Conservation (phyloP, 2,329 filamentous ascomycete species). For the Phoma sp. region DNA sequence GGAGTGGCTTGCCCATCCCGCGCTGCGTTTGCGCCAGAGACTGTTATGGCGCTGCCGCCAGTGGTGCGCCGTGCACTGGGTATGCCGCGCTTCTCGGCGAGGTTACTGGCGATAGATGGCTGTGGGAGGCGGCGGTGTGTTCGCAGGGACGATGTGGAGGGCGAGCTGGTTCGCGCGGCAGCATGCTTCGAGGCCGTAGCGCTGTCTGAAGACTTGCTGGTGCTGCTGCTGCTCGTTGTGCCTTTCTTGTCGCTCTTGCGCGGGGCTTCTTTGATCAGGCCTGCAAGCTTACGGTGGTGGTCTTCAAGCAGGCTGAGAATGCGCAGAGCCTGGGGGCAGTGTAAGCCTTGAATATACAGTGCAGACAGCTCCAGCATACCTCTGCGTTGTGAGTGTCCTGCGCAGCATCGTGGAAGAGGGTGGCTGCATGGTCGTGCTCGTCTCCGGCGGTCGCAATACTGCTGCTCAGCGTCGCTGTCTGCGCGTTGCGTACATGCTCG, state of each 20-base stretch:
- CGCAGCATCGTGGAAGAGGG: conserved; percentile 86
- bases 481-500: conserved; percentile 85
- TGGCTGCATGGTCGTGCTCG: conserved; percentile 86
- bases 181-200: conserved; percentile 24
- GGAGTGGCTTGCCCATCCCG: conserved; percentile 40
- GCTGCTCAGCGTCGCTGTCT: conserved; percentile 69
- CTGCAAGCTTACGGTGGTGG: conserved; percentile 83
- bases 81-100: conserved; percentile 85
- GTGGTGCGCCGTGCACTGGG: conserved; percentile 63
- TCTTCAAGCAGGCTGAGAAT: conserved; percentile 84
- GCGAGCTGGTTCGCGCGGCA: conserved; percentile 28
- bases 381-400: conserved; percentile 68
- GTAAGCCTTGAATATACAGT: neutral
- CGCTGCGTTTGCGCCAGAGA: conserved; percentile 72
- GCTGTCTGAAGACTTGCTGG: conserved; percentile 1
- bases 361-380: conserved; percentile 45
- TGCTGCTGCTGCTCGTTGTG: conserved; percentile 9
- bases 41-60: conserved; percentile 73
- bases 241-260: conserved; percentile 34
- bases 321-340: conserved; percentile 69
- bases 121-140: conserved; percentile 61
- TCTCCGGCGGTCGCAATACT: conserved; percentile 83
- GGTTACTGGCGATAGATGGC: conserved; percentile 87
- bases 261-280: conserved; percentile 74
- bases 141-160: conserved; percentile 45